Conservation (phyloP, 257 asterid species). For the Ophiorrhiza pumila region DNA sequence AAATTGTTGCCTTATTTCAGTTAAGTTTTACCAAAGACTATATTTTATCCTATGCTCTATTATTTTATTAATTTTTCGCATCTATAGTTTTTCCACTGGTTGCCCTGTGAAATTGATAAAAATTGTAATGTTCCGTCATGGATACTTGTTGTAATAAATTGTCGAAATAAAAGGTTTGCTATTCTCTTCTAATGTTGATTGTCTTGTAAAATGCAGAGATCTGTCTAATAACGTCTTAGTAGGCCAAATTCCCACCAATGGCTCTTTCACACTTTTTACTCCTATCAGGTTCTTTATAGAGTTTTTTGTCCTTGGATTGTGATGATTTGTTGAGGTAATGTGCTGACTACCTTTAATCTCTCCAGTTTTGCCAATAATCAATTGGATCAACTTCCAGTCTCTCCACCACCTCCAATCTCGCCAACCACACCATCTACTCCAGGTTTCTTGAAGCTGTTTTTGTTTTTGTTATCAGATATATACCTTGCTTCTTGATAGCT, state of each 20-base stretch:
- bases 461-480: not conserved
- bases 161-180: not conserved
- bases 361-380: slow-evolving; percentile 63
- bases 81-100: slow-evolving; percentile 11
- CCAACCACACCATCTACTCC: slow-evolving; percentile 49
- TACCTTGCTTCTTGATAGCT: not conserved
- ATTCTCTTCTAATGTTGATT: slow-evolving; percentile 19
- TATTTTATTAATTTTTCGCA: not conserved
- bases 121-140: not conserved
- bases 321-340: slow-evolving; percentile 18
- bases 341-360: slow-evolving; percentile 26
- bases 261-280: slow-evolving; percentile 88
- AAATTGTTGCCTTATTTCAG: slow-evolving; percentile 13
- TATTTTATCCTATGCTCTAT: not conserved
- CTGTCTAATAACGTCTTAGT: slow-evolving; percentile 66
- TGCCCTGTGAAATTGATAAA: slow-evolving; percentile 19
- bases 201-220: slow-evolving; percentile 61
- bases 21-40: not conserved
- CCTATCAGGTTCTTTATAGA: slow-evolving; percentile 74
- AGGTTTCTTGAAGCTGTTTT: slow-evolving; percentile 32
- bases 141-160: not conserved
- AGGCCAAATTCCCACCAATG: slow-evolving; percentile 72
- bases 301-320: not conserved
- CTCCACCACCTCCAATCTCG: slow-evolving; percentile 74
- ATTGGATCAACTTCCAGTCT: slow-evolving; percentile 45